Evolutionary conservation across 352 stramenopile species (phyloP), one percentile per base, ranked within the genome.

Genomic region (Aphanomyces stellatus): DNA sequence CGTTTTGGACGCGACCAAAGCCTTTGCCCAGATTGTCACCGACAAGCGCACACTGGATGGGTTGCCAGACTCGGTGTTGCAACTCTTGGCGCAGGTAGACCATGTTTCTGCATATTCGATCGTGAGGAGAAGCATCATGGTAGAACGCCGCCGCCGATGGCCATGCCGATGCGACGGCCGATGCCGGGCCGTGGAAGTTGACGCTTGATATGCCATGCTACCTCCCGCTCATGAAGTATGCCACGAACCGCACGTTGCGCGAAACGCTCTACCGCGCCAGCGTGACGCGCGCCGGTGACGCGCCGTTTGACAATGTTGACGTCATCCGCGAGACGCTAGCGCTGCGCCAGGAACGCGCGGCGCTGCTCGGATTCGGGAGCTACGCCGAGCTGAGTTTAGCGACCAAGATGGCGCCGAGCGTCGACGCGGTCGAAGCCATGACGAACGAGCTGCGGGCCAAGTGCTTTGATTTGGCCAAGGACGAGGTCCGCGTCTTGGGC

Each of bases 1-100:
- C 76, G 78, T 99, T 37, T 81, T 99, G 37, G 96, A 99, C 73
- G 91, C 92, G 1, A 99, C 96, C 31, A 99, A 99, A 76, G 84
- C 83, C 13, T 99, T 96, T 72, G 85, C 86, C 25, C 75, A 98
- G 19, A 81, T 81, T 19, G 76, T 98, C 13, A 91, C 83, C 0
- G 82, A 98, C 69, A 81, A 88, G 42, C 63, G 70, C 1, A 83
- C 98, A 43, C 60, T 99, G 15, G 79, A 93, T 49, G 95, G 93
- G 1, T 81, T 98, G 11, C 96, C 96, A 4, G 73, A 85, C 19
- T 98, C 90, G 51, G 79, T 97, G 25, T 78, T 96, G 51, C 88
- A 91, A 27, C 82, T 98, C 75, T 96, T 96, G 76, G 96, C 96
- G 1, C 81, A 94, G 63, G 75, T 82, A 40, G 7, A 24, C 22